Base-by-base conservation (phyloP, 352 stramenopile genomes). In the Aphanomyces stellatus region DNA sequence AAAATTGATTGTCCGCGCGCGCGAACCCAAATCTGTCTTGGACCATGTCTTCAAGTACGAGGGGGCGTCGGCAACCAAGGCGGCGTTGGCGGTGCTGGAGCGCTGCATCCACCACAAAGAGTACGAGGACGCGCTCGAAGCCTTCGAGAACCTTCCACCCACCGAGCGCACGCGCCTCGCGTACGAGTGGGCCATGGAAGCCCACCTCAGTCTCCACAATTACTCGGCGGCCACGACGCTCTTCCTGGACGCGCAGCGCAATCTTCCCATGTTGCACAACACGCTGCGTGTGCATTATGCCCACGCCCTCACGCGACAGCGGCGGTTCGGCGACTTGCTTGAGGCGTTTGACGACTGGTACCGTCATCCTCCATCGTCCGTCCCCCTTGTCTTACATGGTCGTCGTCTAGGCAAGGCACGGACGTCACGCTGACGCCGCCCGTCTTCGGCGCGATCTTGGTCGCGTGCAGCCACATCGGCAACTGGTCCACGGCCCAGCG, bases 161-260 rank as follows among this genome's bases (percentile, higher is more conserved):
- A 22, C 25, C 7, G 49, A 33, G 13, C 30, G 22, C 17, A 57
- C 22, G 7, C 49, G 25, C 8, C 30, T 4, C n/a, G 49, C 49
- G 10, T 67, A 67, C 34, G n/a, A 33, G 4, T 57, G 46, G 24
- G 60, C 30, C 22, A 67, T 67, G 60, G 3, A 67, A 28, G 40
- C 60, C 2, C 49, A 67, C 53, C 76, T 90, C 61, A 78, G 88
- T 48, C 80, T 82, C 13, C 90, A 82, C 53, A 82, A 81, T 40
- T 92, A 91, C 68, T 77, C 88, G 24, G 81, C 91, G 69, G 51
- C 69, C 31, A 46, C 63, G 25, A 13, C 55, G 6, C 48, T 65
- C 35, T 62, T 69, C 34, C 10, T 48, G 15, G 33, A 64, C 3
- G 53, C 53, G 19, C 27, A 65, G 34, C 13, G 24, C 8, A 31